Evolutionary conservation across 495 filamentous ascomycete genomes (phyloP).

Genomic region (Trichocladium uniseriatum): DNA sequence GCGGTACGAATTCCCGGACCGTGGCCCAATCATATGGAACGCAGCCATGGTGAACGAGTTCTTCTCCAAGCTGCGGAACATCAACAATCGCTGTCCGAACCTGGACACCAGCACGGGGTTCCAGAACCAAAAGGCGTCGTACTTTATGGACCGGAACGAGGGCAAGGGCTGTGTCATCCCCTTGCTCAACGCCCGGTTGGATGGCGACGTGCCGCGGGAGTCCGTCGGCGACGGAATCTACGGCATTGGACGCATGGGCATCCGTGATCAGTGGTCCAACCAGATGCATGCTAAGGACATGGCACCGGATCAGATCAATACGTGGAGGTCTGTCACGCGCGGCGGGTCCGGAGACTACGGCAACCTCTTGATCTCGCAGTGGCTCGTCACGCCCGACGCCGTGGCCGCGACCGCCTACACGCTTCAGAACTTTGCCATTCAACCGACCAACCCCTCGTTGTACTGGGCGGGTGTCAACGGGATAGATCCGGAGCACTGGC

Average conservation of each 20-base stretch:
- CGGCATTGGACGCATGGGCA: conserved; percentile 1
- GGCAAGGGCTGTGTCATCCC: conserved; percentile 18
- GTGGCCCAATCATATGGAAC: conserved; percentile 17
- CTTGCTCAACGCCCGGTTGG: conserved; percentile 13
- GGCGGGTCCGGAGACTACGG: conserved; percentile 10
- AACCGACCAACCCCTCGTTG: conserved; percentile 19
- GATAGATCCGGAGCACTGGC: conserved; percentile 17
- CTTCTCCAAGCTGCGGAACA: conserved; percentile 12
- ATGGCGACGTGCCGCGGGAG: conserved; percentile 5
- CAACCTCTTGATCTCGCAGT: conserved; percentile 14
- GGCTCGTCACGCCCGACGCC: conserved; percentile 16
- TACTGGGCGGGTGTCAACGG: conserved; percentile 20
- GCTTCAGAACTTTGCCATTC: conserved; percentile 15
- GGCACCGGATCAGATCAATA: conserved; percentile 12
- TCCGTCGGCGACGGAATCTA: conserved; percentile 17
- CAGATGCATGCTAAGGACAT: conserved; percentile 7
- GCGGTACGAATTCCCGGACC: conserved; percentile 12
- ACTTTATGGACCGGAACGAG: conserved; percentile 18
- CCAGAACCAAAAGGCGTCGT: conserved; percentile 13
- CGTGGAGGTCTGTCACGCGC: conserved; percentile 5
- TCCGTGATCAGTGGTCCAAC: conserved; percentile 19
- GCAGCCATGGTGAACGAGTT: conserved; percentile 8
- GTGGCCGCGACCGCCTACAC: conserved; percentile 9
- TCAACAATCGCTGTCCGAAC: conserved; percentile 18
- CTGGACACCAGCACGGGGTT: conserved; percentile 13